Evolutionary conservation across 140 eudicot genomes (phyloP).

Genomic region (Flaveria floridana): DNA sequence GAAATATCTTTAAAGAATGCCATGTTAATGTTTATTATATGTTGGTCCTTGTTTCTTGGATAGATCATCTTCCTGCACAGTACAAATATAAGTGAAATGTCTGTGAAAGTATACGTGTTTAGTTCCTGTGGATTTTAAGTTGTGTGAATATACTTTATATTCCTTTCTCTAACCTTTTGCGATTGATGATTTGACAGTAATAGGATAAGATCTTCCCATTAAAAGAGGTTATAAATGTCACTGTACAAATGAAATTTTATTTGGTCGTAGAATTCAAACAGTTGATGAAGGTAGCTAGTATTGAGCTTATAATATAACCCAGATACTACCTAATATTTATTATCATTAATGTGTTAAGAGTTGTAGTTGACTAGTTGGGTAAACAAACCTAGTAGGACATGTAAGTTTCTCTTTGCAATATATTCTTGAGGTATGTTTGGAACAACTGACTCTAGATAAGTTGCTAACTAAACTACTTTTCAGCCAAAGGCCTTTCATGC

Average conservation of each 20-base stretch:
- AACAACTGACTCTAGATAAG: neutral
- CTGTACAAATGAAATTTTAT: neutral
- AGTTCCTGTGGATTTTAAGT: neutral
- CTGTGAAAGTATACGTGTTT: neutral
- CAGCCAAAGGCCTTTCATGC: conserved; percentile 2
- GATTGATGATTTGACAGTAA: neutral
- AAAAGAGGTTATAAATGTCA: neutral
- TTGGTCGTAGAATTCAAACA: neutral
- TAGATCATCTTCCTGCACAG: neutral
- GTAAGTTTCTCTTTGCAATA: neutral
- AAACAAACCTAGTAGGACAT: neutral
- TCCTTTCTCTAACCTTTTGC: neutral
- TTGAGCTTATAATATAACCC: neutral
- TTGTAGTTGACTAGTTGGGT: neutral
- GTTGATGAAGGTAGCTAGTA: neutral
- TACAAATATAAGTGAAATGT: neutral
- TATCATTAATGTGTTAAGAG: neutral
- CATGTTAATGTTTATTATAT: neutral
- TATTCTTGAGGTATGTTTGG: neutral
- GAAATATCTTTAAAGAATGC: neutral
- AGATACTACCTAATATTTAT: neutral
- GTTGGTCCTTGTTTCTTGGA: neutral
- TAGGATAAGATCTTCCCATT: conserved; percentile 1
- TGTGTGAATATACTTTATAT: neutral
- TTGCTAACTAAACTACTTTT: neutral